Base-by-base conservation (phyloP, 2,329 filamentous ascomycete genomes). In the Aspergillus jensenii region DNA sequence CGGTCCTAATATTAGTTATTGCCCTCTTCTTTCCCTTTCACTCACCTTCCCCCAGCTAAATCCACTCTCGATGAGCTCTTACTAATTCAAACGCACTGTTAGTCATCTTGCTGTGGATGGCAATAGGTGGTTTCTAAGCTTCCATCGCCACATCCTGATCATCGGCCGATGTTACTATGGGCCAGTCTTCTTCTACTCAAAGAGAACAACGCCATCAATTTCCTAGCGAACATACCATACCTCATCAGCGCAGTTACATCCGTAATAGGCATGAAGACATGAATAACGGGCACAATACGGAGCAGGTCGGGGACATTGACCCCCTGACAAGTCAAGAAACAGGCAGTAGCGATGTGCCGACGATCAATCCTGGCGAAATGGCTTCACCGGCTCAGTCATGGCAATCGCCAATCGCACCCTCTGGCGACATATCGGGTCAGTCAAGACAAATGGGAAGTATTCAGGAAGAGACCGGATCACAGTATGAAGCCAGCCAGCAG, bases 101-200 rank as follows among this genome's bases (percentile, higher is more conserved):
- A 67, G 65, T 63, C 60, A 67, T 64, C 63, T 50, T 52, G 46
- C 47, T 61, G 65, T 65, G 49, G 60, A 73, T 74, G 70, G 71
- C 69, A 65, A 65, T 69, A 64, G 59, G 62, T 60, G 59, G 59
- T 56, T 62, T 64, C 54, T 70, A 66, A 69, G 58, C 59, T 41
- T 56, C 61, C 59, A 60, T 61, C 54, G 60, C 63, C 58, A 62
- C 55, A 57, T 61, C 57, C 59, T 52, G 49, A 56, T 56, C 45
- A 59, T 59, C 49, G 46, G 49, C 61, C 49, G 52, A 51, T 65
- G 66, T 63, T 74, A 73, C 70, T 74, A 78, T 78, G 76, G 76
- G 76, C 69, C 76, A 77, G 66, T 71, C 71, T 63, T 74, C 74
- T 46, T 78, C 76, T 46, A 74, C 74, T 33, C 74, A 76, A 66